phyloP scores from a whole-genome alignment of 177 flowering plant species.

The Vitis hybrid region DNA sequence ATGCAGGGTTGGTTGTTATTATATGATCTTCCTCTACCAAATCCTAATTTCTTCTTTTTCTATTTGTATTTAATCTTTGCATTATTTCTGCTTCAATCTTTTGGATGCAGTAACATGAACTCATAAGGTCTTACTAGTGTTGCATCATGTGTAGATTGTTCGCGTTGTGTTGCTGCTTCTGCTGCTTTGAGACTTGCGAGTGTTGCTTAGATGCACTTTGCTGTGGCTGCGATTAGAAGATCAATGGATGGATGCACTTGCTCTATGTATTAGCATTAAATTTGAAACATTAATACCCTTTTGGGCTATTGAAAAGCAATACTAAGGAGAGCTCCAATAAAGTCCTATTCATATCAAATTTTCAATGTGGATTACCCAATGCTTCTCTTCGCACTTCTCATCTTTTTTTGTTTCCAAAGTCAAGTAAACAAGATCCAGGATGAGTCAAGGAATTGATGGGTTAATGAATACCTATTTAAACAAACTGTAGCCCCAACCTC shows the following conservation, averaged over 20 bases:
- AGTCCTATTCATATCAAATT: too few relatives aligned
- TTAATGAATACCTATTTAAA: too few relatives aligned
- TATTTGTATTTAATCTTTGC: background rate
- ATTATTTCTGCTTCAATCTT: background rate
- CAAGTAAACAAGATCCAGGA: too few relatives aligned
- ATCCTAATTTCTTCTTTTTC: background rate
- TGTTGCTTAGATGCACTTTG: constrained; percentile 49
- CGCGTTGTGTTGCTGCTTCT: constrained; percentile 52
- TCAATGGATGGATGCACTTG: background rate
- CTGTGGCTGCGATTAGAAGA: constrained; percentile 31
- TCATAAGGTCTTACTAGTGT: background rate
- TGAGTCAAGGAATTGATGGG: too few relatives aligned
- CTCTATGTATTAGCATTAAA: background rate
- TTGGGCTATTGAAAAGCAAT: too few relatives aligned
- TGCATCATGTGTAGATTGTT: constrained; percentile 35
- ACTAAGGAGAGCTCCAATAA: too few relatives aligned
- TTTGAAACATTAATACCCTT: too few relatives aligned
- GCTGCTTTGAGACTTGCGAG: constrained; percentile 60
- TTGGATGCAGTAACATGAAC: background rate
- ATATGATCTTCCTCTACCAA: too few relatives aligned
- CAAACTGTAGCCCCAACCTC: too few relatives aligned
- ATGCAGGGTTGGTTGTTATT: constrained; percentile 25
- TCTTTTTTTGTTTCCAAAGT: too few relatives aligned
- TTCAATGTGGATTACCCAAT: too few relatives aligned
- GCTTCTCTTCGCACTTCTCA: too few relatives aligned